phyloP scores from a whole-genome alignment of 768 basidiomycete species.

The Leccinum obscurum region DNA sequence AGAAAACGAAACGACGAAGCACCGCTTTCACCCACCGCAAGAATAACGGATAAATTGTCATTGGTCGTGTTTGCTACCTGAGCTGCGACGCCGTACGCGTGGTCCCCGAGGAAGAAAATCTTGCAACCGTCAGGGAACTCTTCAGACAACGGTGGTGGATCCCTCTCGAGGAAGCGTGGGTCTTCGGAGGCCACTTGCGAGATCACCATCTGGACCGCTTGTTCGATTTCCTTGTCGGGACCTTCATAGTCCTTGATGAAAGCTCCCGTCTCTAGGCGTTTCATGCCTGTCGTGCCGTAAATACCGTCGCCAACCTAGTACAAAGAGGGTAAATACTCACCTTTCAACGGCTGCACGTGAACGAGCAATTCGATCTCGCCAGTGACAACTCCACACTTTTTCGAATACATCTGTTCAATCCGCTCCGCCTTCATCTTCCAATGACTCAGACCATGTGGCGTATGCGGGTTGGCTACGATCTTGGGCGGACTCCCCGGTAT shows the following conservation, averaged over 20 bases:
- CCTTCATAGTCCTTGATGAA: conserved; percentile 94
- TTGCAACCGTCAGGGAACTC: conserved; percentile 91
- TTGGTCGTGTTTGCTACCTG: conserved; percentile 78
- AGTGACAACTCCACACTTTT: conserved; percentile 83
- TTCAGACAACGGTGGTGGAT: conserved; percentile 76
- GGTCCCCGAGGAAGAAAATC: conserved; percentile 94
- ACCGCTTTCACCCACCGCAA: conserved; percentile 61
- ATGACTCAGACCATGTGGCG: conserved; percentile 59
- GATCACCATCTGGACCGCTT: conserved; percentile 86
- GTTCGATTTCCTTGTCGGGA: conserved; percentile 76
- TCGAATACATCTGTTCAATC: conserved; percentile 85
- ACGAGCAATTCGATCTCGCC: conserved; percentile 78
- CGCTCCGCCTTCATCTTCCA: conserved; percentile 84
- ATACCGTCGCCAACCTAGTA: not conserved
- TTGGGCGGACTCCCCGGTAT: conserved; percentile 50
- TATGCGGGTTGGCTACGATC: conserved; percentile 73
- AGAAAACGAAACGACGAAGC: not conserved
- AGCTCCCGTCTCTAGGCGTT: conserved; percentile 84
- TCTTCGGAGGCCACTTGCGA: conserved; percentile 84
- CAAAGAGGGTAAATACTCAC: conserved; percentile 38
- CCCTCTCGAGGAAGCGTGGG: conserved; percentile 79
- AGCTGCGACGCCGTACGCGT: conserved; percentile 94
- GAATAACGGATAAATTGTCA: conserved; percentile 70
- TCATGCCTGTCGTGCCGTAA: conserved; percentile 61
- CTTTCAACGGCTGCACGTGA: conserved; percentile 91